These are phyloP conservation scores for Dictyostelium discoideum DNA, from an alignment of 78 protist species.

Conservation along the genomic window dicty_2.7 NC_007089.4:1719501-1720000, in stretches of 20 bases:
- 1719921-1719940: not conserved
- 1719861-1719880: not conserved
- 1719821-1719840: not conserved
- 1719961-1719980: constrained; percentile 71
- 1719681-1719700: not conserved
- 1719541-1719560: too few relatives aligned
- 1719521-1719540: too few relatives aligned
- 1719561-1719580: not conserved
- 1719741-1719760: not conserved
- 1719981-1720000: not conserved
- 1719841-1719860: not conserved
- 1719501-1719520: not conserved
- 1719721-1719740: not conserved
- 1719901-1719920: not conserved
- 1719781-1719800: not conserved
- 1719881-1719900: not conserved
- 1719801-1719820: not conserved
- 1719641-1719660: not conserved
- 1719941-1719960: constrained; percentile 90
- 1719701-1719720: not conserved
- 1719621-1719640: not conserved
- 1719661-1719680: too few relatives aligned
- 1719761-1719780: not conserved
- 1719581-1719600: not conserved
- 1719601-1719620: not conserved